phyloP scores from a whole-genome alignment of 2,329 filamentous ascomycete species.

The Xylaria sp. region DNA sequence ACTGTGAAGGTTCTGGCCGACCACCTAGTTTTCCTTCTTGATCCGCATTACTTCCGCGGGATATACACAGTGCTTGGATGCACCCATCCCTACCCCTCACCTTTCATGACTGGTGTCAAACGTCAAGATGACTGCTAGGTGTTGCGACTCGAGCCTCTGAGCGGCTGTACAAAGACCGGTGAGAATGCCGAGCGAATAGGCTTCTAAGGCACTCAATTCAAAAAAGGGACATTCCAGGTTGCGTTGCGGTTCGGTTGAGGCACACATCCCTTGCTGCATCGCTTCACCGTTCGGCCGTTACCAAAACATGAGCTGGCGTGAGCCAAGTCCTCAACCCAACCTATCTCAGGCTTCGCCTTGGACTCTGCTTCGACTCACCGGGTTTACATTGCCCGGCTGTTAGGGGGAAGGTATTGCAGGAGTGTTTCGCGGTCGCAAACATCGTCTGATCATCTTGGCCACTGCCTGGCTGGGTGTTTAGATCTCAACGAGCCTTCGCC shows the following conservation, averaged over 20 bases:
- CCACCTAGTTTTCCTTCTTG: background rate
- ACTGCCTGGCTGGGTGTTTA: background rate
- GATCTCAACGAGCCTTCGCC: conserved; percentile 1
- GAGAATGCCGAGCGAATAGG: conserved; percentile 1
- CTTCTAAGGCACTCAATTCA: background rate
- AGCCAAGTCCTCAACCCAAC: background rate
- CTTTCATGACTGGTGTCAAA: background rate
- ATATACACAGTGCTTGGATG: background rate
- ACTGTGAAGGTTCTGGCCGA: background rate
- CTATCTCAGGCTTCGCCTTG: background rate
- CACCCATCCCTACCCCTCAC: background rate
- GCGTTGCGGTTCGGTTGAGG: background rate
- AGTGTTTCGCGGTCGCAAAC: too few relatives aligned
- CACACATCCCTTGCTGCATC: conserved; percentile 6
- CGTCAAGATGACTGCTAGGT: background rate
- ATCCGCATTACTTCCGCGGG: background rate
- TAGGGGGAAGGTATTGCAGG: too few relatives aligned
- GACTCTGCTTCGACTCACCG: background rate
- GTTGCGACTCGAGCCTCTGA: background rate
- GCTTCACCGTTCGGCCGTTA: background rate
- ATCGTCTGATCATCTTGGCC: background rate
- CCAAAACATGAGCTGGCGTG: background rate
- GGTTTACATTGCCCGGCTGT: background rate
- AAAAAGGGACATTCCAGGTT: background rate
- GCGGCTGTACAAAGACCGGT: background rate